A percentile compares a stretch with the other conserved stretches of the same genome.
These are phyloP conservation scores for Heimioporus retisporus DNA, from an alignment of 1,284 basidiomycete species.

Conservation along the genomic window DNA sequence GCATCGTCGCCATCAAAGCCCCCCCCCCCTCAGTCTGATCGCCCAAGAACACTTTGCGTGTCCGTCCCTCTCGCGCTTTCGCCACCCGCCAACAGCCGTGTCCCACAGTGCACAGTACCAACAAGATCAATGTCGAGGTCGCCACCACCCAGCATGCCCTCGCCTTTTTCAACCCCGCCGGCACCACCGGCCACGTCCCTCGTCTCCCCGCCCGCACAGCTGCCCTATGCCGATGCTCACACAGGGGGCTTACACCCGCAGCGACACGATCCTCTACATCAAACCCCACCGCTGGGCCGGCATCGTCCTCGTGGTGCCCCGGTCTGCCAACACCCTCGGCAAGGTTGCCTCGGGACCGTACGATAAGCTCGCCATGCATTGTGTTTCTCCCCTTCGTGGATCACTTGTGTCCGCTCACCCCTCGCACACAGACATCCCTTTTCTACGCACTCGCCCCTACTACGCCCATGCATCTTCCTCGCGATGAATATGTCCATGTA, in stretches of 20 bases:
- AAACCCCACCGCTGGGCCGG: slow-evolving; percentile 98
- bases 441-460: slow-evolving; percentile 87
- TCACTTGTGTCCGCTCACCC: no score
- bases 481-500: slow-evolving; percentile 99
- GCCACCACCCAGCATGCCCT: slow-evolving; percentile 85
- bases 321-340: slow-evolving; percentile 95
- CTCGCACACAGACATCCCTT: slow-evolving; percentile 78
- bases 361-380: slow-evolving; percentile 88
- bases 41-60: slow-evolving; percentile 80
- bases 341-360: slow-evolving; percentile 93
- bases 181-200: not conserved
- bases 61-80: slow-evolving; percentile 48
- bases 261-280: slow-evolving; percentile 96
- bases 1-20: slow-evolving; percentile 96
- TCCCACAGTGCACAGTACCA: slow-evolving; percentile 68
- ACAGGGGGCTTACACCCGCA: slow-evolving; percentile 64
- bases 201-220: not conserved
- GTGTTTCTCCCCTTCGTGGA: no score
- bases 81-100: not conserved
- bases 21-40: slow-evolving; percentile 83
- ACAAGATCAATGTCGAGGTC: slow-evolving; percentile 82
- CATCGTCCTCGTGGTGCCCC: slow-evolving; percentile 93
- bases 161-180: slow-evolving; percentile 77
- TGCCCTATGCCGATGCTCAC: no score
- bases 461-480: slow-evolving; percentile 92